A percentile compares a stretch with the other conserved stretches of the same genome.
phyloP scores from a whole-genome alignment of 352 stramenopile species.

The Phytophthora capsici region DNA sequence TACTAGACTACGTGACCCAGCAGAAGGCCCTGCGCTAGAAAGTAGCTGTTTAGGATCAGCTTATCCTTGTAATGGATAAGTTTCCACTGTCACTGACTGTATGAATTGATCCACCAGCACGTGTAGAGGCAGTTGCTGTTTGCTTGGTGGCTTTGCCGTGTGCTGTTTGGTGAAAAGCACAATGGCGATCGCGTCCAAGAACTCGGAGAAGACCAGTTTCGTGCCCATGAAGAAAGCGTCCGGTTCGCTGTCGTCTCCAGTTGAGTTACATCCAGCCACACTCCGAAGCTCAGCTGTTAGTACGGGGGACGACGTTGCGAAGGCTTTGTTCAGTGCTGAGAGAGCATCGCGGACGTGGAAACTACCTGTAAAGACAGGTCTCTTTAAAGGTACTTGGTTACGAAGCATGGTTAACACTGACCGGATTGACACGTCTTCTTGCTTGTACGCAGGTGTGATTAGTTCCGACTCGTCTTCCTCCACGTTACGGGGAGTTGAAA shows the following conservation, averaged over 20 bases:
- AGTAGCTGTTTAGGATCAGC: constrained; percentile 18
- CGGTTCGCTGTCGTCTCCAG: constrained; percentile 12
- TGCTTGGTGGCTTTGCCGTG: constrained; percentile 1
- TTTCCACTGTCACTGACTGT: constrained; percentile 35
- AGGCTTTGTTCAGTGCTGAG: constrained; percentile 29
- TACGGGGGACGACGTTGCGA: constrained; percentile 18
- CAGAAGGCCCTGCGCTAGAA: constrained; percentile 19
- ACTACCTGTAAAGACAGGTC: constrained; percentile 25
- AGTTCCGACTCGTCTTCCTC: background rate
- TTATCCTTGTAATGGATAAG: constrained; percentile 22
- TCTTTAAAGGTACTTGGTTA: constrained; percentile 1
- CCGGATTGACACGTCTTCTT: constrained; percentile 25
- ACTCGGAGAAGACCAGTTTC: constrained; percentile 64
- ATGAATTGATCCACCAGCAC: constrained; percentile 60
- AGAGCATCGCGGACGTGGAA: constrained; percentile 44
- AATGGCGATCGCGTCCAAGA: constrained; percentile 57
- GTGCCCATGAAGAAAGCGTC: constrained; percentile 63
- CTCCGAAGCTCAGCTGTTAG: constrained; percentile 17
- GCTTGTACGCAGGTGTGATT: constrained; percentile 3
- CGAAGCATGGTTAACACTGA: constrained; percentile 40
- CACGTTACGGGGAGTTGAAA: constrained; percentile 15
- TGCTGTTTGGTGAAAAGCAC: constrained; percentile 58
- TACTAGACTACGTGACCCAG: constrained; percentile 48
- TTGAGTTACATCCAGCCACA: background rate
- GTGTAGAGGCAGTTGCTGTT: constrained; percentile 31